A percentile compares a stretch with the other conserved stretches of the same genome.
phyloP scores from a whole-genome alignment of 306 rosid genomes.

The Quillaja saponaria region DNA sequence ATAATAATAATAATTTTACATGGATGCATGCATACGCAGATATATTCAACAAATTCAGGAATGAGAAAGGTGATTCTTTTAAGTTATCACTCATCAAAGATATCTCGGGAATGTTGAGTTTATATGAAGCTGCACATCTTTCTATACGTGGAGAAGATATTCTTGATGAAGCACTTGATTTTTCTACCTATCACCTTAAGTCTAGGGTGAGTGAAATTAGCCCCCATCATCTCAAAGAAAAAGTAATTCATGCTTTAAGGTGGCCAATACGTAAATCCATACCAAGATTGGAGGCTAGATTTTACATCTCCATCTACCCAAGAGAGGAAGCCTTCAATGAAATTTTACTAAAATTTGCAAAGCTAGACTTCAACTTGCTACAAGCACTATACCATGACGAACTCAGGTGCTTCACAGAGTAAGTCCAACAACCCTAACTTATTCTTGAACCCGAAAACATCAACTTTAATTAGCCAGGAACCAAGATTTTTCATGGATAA shows the following conservation, averaged over 20 bases:
- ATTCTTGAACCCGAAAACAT: too few species aligned
- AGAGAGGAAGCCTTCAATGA: constrained; percentile 10
- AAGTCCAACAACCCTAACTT: not conserved
- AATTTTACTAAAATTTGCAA: constrained; percentile 26
- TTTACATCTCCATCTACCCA: constrained; percentile 11
- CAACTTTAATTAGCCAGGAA: too few species aligned
- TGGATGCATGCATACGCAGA: not conserved
- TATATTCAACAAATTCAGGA: constrained; percentile 22
- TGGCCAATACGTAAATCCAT: constrained; percentile 20
- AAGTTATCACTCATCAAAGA: not conserved
- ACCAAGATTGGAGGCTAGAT: constrained; percentile 16
- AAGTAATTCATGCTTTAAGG: constrained; percentile 13
- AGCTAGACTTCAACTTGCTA: constrained; percentile 29
- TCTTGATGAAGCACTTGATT: constrained; percentile 24
- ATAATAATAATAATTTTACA: not conserved
- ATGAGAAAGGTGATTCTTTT: constrained; percentile 16
- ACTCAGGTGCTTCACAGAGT: constrained; percentile 7
- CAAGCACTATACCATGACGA: constrained; percentile 24
- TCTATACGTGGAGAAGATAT: constrained; percentile 17
- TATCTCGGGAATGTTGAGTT: constrained; percentile 14
- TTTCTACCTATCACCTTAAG: constrained; percentile 13
- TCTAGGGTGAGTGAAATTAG: not conserved
- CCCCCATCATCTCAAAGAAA: not conserved
- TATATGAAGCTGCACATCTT: constrained; percentile 33
- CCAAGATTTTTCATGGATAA: too few species aligned